A percentile compares a stretch with the other conserved stretches of the same genome.
phyloP scores from a whole-genome alignment of 257 asterid species.

The Ligustrum vulgare region DNA sequence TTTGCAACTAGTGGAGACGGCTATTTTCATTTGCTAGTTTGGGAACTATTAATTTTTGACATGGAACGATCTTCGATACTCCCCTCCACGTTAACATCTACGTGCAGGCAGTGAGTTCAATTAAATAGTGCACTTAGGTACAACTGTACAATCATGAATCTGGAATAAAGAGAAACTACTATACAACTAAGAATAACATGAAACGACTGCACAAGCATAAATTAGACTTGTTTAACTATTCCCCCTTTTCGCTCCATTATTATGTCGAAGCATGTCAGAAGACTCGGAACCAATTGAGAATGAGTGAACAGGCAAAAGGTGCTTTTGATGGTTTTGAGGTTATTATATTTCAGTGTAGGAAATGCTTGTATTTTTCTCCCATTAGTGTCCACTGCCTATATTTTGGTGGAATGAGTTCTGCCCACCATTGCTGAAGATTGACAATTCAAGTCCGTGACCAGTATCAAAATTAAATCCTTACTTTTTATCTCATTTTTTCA shows the following conservation, averaged over 20 bases:
- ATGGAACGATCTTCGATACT: background rate
- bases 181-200: background rate
- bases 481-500: slow-evolving; percentile 12
- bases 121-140: background rate
- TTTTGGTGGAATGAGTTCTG: slow-evolving; percentile 3
- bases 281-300: slow-evolving; percentile 8
- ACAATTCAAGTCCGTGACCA: background rate
- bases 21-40: background rate
- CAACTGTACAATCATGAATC: background rate
- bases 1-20: background rate
- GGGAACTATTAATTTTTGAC: background rate
- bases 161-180: background rate
- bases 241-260: background rate
- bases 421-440: background rate
- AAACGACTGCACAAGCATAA: background rate
- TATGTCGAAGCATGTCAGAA: background rate
- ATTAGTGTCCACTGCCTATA: slow-evolving; percentile 16
- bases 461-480: background rate
- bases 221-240: background rate
- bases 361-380: background rate
- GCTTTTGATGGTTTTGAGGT: slow-evolving; percentile 10
- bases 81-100: background rate
- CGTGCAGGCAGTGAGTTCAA: background rate
- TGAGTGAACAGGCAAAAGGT: slow-evolving; percentile 4
- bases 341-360: background rate